Evolutionary conservation across 129 eudicot genomes (phyloP).

Genomic region (Centaurea solstitialis): DNA sequence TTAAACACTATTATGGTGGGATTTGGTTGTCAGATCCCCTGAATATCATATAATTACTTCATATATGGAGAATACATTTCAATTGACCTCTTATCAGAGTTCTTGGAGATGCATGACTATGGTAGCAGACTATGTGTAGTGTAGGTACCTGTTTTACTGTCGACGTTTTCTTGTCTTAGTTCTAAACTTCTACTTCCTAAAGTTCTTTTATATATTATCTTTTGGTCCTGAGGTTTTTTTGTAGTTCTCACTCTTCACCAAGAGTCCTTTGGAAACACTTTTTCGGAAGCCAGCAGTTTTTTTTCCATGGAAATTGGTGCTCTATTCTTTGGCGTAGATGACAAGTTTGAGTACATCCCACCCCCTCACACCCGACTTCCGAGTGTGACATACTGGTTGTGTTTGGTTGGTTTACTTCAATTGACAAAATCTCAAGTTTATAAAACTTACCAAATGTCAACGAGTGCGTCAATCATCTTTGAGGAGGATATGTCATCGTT

Average conservation of each 20-base stretch:
- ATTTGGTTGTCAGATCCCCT: not conserved
- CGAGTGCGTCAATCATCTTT: not conserved
- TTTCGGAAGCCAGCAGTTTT: too few species aligned
- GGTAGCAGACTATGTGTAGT: not conserved
- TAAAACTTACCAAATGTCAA: not conserved
- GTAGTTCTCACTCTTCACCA: too few species aligned
- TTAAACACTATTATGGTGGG: not conserved
- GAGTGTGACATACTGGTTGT: too few species aligned
- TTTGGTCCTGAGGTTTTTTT: too few species aligned
- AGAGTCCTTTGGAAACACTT: too few species aligned
- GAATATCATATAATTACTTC: not conserved
- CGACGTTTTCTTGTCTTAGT: too few species aligned
- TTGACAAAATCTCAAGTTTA: not conserved
- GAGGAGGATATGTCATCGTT: not conserved
- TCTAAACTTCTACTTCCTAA: too few species aligned
- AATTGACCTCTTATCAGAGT: not conserved
- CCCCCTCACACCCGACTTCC: too few species aligned
- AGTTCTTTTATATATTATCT: too few species aligned
- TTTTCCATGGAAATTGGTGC: too few species aligned
- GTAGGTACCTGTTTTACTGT: not conserved
- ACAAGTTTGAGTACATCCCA: too few species aligned
- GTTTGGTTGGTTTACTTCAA: not conserved
- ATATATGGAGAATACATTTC: not conserved
- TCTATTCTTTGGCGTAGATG: too few species aligned
- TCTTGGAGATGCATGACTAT: not conserved